Conservation (phyloP, 1,139 yeast species). For the Taphrina wiesneri region DNA sequence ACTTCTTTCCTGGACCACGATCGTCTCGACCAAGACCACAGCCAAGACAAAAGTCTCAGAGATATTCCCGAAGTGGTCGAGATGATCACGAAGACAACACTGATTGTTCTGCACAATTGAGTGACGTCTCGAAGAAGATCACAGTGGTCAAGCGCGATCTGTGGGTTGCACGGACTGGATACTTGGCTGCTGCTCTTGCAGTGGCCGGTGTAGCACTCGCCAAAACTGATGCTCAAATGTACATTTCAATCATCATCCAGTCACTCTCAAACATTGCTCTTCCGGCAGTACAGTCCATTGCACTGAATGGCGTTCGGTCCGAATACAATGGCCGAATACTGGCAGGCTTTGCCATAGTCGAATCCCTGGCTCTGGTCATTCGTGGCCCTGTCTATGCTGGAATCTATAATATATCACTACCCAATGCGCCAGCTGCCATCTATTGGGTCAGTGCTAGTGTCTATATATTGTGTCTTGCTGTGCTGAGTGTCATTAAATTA, state of each 20-base stretch:
- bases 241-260: constrained; percentile 29
- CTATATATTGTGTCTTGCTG: constrained; percentile 22
- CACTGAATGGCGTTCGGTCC: constrained; percentile 35
- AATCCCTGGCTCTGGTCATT: constrained; percentile 32
- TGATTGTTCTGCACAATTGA: background rate
- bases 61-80: background rate
- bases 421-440: constrained; percentile 25
- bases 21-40: background rate
- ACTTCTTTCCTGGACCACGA: constrained; percentile 9
- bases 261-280: constrained; percentile 34
- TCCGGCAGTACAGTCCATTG: constrained; percentile 35
- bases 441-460: constrained; percentile 31
- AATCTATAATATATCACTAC: constrained; percentile 27
- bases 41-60: background rate
- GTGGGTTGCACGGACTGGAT: constrained; percentile 35
- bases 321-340: constrained; percentile 35
- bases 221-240: constrained; percentile 27
- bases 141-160: constrained; percentile 35
- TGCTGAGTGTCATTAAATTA: constrained; percentile 27
- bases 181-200: constrained; percentile 26
- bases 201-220: constrained; percentile 33
- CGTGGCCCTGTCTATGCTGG: constrained; percentile 36
- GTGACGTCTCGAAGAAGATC: constrained; percentile 27
- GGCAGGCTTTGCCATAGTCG: constrained; percentile 37
- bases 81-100: background rate